Base-by-base conservation (phyloP, 495 filamentous ascomycete genomes). In the Penicillium verhagenii region DNA sequence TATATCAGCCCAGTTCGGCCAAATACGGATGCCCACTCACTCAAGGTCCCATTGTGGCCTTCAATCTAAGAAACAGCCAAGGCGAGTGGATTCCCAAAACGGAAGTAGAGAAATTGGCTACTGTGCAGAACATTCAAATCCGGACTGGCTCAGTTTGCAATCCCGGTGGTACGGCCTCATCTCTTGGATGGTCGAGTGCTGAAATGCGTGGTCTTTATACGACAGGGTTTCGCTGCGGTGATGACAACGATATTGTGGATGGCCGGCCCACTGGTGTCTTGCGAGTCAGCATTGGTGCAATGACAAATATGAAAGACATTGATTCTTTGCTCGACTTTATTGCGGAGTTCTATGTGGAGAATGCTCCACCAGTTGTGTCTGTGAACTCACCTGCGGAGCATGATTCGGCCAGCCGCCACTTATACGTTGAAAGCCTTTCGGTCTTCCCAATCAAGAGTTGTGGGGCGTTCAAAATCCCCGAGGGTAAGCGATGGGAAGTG, bases 381-480 rank as follows among this genome's bases (percentile, higher is more conserved):
- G 31, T 65, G 40, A 51, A 63, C 18, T 64, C 67, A 19, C 31
- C 63, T 28, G 9, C 58, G 3, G 54, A 63, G 18, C 47, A 45
- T 54, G 59, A 55, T 11, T 6, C 63, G 3, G 50, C 61, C 18
- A 57, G 28, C 16, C 58, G 51, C 46, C 64, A 60, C 44, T 76
- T 73, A 42, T 76, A 75, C 14, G 72, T 90, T 7, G 79, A 87
- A 50, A 85, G 78, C 57, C 81, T 90, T 19, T 80, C 72, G 0
- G 80, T 92, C 4, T 90, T 90, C 60, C 92, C 92, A 0, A 93
- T 97, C 69, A 96, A 96, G 71, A 90, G 86, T 63, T 97, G 92
- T 63, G 88, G 81, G 7, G 87, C 87, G 7, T 92, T 85, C 59
- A 78, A 75, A n/a, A 79, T 97, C 35, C 86, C 90, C 0, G 55